Evolutionary conservation across 177 flowering plant species (phyloP), one percentile per base, ranked within the genome.

Genomic region (Tripterygium wilfordii): DNA sequence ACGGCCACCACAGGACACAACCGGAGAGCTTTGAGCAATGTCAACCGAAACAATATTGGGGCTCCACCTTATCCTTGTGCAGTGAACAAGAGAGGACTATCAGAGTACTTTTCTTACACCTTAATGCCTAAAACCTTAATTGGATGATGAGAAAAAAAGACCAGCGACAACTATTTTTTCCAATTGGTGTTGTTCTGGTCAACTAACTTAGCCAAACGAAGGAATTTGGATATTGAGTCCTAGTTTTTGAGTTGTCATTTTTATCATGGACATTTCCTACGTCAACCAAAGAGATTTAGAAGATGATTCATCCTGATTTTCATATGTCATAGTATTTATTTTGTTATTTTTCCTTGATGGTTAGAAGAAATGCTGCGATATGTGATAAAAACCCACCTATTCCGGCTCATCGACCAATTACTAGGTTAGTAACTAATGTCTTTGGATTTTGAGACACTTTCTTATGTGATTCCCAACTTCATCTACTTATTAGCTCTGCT

Each of bases 361-460:
- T 16, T 63, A 87, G 91, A 54, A 79, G 65, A 35, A 28, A 76
- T 60, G 78, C 45, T 8, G 15, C 49, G 8, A 19, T 48, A 16
- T 58, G 64, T 56, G 63, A 62, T 10, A 82, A 76, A 65, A 69
- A 43, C 38, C 79, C 65, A 25, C 66, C 55, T 9, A 32, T 64
- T 46, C 84, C 72, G 3, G 60, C 38, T 32, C 79, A 78, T 72
- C 76, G 97, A 20, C 95, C 95, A 2, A 58, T 86, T 47, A 89
- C 97, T 17, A 82, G 97, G 97, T 89, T 17, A 35, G 76, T 43
- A 13, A 32, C 9, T 25, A 10, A 12, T 23, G 2, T 7, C 3
- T 18, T 10, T 29, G 17, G 3, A 25, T 38, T 38, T 33, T n/a
- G n/a, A n/a, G n/a, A 15, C 3, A 5, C 14, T 33, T 33, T n/a